Evolutionary conservation across 163 green algal genomes (phyloP), one percentile per base, ranked within the genome.

Genomic region (Volvox carteri): DNA sequence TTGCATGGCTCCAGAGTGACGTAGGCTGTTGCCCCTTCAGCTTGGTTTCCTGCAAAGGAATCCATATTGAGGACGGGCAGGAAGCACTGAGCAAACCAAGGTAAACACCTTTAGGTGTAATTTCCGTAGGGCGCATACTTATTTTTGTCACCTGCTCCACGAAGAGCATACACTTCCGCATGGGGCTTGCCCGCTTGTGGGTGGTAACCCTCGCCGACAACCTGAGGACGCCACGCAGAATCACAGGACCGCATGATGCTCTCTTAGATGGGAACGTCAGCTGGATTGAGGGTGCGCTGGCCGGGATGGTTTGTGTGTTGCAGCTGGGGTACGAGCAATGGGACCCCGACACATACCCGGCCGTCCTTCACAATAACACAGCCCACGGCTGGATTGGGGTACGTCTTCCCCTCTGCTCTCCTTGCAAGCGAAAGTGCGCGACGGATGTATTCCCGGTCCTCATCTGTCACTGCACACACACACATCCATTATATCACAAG

Each of bases 1-100:
- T 98, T 98, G 95, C 98, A 99, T 0, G 98, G 98, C 93, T 99
- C 98, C 42, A 99, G 93, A 0, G 97, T 99, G 6, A 99, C 98
- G 93, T 99, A 99, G 16, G 98, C 98, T 14, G 98, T 99, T 16
- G 95, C 96, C 4, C 97, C 97, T 39, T 87, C 7, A 0, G 97
- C 97, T 8, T 58, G 56, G 41, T 90, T 94, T 52, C 88, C 95
- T 93, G 92, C 81, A 79, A 7, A 65, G 4, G 37, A 74, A 33
- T 41, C 12, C n/a, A 37, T 41, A 23, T 42, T 74, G n/a, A 74
- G n/a, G 35, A 28, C 62, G 30, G 28, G 62, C n/a, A n/a, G n/a
- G n/a, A n/a, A n/a, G n/a, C n/a, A n/a, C n/a, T n/a, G n/a, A n/a
- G n/a, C n/a, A n/a, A n/a, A n/a, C n/a, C n/a, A n/a, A n/a, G n/a